Evolutionary conservation across 2,329 filamentous ascomycete species (phyloP), one percentile per base, ranked within the genome.

Genomic region (Penicillium concentricum): DNA sequence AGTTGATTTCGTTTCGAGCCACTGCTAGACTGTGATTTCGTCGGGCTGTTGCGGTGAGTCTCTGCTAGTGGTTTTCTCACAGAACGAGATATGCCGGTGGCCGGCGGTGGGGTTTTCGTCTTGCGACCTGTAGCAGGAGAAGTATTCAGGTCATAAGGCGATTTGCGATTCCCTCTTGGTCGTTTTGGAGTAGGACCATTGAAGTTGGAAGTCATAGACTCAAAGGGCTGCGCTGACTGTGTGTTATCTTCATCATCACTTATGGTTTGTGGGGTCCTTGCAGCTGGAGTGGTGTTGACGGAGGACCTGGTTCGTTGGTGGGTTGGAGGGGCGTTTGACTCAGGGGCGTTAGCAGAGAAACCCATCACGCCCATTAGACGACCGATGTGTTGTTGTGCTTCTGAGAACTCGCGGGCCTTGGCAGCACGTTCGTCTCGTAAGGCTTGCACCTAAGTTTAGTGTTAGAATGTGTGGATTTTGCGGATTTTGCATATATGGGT

Each of bases 291-390:
- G 20, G 54, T 47, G 7, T 58, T 58, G 5, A 57, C 16, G 9
- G 45, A 60, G 32, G 66, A 58, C n/a, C 51, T 61, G 43, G 59
- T 43, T 28, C 57, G 61, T 24, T 54, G 53, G 5, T 65, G 62
- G 63, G 61, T 65, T 22, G 58, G 48, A 30, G 49, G 5, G 38
- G 56, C 51, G 38, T 45, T 44, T 51, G 59, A 49, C 16, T 63
- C 61, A 39, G 52, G 54, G 12, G 63, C 28, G 2, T 67, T 63
- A 5, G 67, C 56, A 6, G 68, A 66, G 50, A 74, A 73, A 1
- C 71, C 72, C 72, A 75, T 75, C 2, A 76, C 72, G 16, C 62
- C 64, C 73, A 76, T 76, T 5, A 75, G 56, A 13, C 71, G 68
- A 15, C 69, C 63, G 22, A 75, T 75, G 44, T 75, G 71, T 51